Percentiles rank a stretch among this genome's conserved stretches.
Evolutionary conservation across 257 asterid genomes (phyloP).

Genomic region (Solanum paucissectum): DNA sequence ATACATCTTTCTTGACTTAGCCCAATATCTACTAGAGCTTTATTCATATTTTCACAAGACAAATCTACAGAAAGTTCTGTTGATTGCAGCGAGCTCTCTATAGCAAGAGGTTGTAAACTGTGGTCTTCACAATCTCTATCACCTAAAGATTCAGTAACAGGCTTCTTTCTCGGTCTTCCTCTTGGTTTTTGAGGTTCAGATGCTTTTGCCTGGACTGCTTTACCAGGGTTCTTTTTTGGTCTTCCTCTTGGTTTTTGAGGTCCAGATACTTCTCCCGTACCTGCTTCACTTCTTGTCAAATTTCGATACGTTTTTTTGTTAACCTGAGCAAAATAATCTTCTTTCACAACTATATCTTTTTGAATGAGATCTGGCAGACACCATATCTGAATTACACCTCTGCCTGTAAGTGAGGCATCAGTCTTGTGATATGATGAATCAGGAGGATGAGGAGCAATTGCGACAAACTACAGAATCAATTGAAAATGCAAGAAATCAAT

Average conservation of each 20-base stretch:
- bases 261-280: constrained; percentile 1
- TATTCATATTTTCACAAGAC: neutral
- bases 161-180: constrained; percentile 42
- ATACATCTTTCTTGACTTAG: neutral
- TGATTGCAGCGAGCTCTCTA: constrained; percentile 7
- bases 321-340: constrained; percentile 18
- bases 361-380: constrained; percentile 36
- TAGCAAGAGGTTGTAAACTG: constrained; percentile 11
- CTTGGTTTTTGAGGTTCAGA: constrained; percentile 22
- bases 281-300: constrained; percentile 10
- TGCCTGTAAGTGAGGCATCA: constrained; percentile 73
- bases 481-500: constrained; percentile 3
- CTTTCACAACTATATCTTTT: constrained; percentile 3
- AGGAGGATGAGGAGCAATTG: constrained; percentile 92
- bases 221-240: constrained; percentile 18
- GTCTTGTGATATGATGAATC: constrained; percentile 73
- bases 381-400: constrained; percentile 93
- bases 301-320: constrained; percentile 19
- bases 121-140: constrained; percentile 6
- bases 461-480: constrained; percentile 55
- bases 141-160: constrained; percentile 21
- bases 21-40: neutral
- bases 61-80: neutral
- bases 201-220: neutral
- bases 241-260: constrained; percentile 23